Base-by-base conservation (phyloP, 2,329 filamentous ascomycete species). In the Camptophora hylomeconis region DNA sequence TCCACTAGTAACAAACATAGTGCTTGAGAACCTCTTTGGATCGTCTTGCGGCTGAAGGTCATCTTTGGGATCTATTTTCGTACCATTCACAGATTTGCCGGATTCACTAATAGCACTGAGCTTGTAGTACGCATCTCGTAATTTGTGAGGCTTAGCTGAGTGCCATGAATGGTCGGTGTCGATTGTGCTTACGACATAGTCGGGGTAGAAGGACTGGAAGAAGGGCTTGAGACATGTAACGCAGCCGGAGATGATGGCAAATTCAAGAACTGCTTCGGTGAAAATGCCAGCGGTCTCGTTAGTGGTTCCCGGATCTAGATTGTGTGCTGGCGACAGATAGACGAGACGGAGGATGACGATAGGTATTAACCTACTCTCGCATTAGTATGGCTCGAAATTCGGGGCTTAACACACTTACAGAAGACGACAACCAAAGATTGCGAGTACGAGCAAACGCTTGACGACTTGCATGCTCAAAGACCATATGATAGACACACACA, bases 171-270 rank as follows among this genome's bases (percentile, higher is more conserved):
- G n/a, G 4, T 5, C 17, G 4, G 24, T 5, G 17, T 26, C 14
- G n/a, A 10, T 10, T 6, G 28, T 35, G 13, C 26, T 35, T 9
- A 32, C 19, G 16, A 32, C 17, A 17, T 30, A 30, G 6, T 24
- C 32, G 5, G 29, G 16, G 24, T 35, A 29, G 18, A 35, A 35
- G 12, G 32, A 29, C 19, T 31, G 26, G 23, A 35, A 29, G 15
- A 35, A 35, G 10, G 32, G 32, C 17, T 35, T 35, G 17, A 31
- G 17, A 11, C 23, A 13, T 2, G 29, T 35, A 24, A 35, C 25
- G 5, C 28, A 35, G n/a, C 28, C 26, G 7, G 17, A 28, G 16
- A 32, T 9, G 4, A 35, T 20, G 4, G 22, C 8, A 12, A 21
- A 24, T 14, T 32, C 20, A 18, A 35, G 26, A 5, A 26, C 15